Base-by-base conservation (phyloP, 768 basidiomycete species). In the Lanmaoa rubissima region DNA sequence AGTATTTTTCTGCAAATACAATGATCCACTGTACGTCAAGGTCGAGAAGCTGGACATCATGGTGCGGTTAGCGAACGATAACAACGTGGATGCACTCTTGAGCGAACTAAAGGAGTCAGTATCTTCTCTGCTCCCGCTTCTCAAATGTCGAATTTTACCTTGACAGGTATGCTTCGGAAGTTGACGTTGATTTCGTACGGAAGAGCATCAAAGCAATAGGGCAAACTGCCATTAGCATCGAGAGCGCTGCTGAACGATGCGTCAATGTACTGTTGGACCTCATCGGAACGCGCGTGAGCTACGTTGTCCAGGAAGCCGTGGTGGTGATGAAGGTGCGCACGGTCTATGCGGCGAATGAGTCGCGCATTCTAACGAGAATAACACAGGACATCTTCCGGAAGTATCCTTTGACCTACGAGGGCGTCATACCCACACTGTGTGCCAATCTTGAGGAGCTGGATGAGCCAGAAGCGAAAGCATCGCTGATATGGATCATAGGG, bases 1-100 rank as follows among this genome's bases (percentile, higher is more conserved):
- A 44, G 97, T 99, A 19, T 99, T 99, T 73, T 99, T 98, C 79
- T 98, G 96, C 85, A 99, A 99, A 73, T 98, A 99, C 76, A 98
- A 98, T 67, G 96, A 99, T 68, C 96, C 96, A 6, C 76, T 96
- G n/a, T 99, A 98, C 67, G 95, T 98, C 71, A 99, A 99, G 73
- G 84, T 98, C 51, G 97, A 98, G 73, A 98, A 99, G 74, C 76
- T 99, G 62, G 97, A 98, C 64, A 97, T 98, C 69, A 99, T 99
- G 97, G 91, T 98, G 49, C 81, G 93, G 53, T 76, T 99, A 54
- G 94, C 93, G 13, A 82, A 80, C 21, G 96, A 98, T 59, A 86
- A 83, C 72, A 99, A 98, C 64, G 92, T 96, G 1, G 94, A 98
- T 74, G 93, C 94, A 9, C 78, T 98, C 50, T 73, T 99, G 66